Percentiles rank a stretch among this genome's conserved stretches.
phyloP scores from a whole-genome alignment of 2,329 filamentous ascomycete species.

The Beauveria pseudobassiana region DNA sequence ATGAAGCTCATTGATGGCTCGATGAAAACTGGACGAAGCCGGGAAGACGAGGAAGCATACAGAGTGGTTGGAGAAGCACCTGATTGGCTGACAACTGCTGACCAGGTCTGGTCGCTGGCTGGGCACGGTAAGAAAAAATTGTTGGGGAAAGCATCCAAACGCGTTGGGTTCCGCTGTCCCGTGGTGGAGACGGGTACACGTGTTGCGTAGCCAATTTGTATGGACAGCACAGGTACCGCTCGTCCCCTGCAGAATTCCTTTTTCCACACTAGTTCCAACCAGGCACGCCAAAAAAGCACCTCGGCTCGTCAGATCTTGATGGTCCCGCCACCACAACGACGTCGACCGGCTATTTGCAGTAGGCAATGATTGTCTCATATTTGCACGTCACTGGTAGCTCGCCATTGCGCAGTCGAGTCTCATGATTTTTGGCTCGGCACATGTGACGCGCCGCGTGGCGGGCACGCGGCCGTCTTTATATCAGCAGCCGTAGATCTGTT shows the following conservation, averaged over 20 bases:
- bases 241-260: background rate
- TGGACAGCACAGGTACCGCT: background rate
- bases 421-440: background rate
- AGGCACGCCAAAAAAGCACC: conserved; percentile 4
- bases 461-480: background rate
- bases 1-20: background rate
- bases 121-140: conserved; percentile 6
- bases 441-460: background rate
- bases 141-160: conserved; percentile 4
- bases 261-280: background rate
- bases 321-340: background rate
- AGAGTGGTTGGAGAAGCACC: background rate
- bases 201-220: background rate
- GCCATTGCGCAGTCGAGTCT: background rate
- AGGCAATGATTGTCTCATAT: background rate
- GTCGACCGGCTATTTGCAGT: background rate
- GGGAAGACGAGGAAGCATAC: background rate
- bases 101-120: background rate
- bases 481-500: background rate
- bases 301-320: conserved; percentile 7
- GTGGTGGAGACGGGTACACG: background rate
- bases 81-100: background rate
- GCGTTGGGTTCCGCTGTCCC: conserved; percentile 8
- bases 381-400: background rate
- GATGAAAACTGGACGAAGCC: background rate